A percentile compares a stretch with the other conserved stretches of the same genome.
These are phyloP conservation scores for Rhodotorula graminis DNA, from an alignment of 768 basidiomycete genomes.

Conservation along the genomic window DNA sequence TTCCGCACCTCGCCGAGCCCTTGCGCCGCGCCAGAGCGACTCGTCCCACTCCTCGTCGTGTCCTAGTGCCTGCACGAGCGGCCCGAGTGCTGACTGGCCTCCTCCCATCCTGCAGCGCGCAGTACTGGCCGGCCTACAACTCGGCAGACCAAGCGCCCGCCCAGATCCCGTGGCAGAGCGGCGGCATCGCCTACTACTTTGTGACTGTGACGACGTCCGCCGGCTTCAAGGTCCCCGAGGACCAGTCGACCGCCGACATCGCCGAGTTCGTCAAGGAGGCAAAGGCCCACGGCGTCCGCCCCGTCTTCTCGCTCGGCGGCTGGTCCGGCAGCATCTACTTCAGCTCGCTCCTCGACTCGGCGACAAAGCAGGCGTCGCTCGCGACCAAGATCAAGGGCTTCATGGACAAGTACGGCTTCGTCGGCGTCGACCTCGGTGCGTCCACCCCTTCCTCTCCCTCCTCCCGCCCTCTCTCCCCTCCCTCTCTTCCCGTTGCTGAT, in stretches of 20 bases:
- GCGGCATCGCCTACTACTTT: constrained; percentile 29
- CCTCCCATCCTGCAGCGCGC: not conserved
- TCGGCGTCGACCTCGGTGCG: constrained; percentile 73
- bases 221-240: constrained; percentile 15
- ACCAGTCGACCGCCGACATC: constrained; percentile 6
- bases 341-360: constrained; percentile 62
- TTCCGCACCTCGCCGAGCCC: not conserved
- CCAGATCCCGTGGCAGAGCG: constrained; percentile 2
- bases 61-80: too few species aligned
- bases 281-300: constrained; percentile 46
- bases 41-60: too few species aligned
- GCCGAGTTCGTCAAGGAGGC: constrained; percentile 17
- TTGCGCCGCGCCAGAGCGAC: too few species aligned
- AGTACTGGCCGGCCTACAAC: constrained; percentile 34
- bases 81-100: not conserved
- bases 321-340: constrained; percentile 82
- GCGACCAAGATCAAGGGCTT: constrained; percentile 58
- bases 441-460: too few species aligned
- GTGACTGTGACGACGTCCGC: constrained; percentile 22
- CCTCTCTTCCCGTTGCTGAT: not conserved
- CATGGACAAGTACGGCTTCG: constrained; percentile 60
- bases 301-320: constrained; percentile 81
- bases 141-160: not conserved
- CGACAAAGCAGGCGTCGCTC: constrained; percentile 55
- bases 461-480: not conserved